Percentiles rank a stretch among this genome's conserved stretches.
Conservation (phyloP, 768 basidiomycete species). For the Lactifluus pinguis region DNA sequence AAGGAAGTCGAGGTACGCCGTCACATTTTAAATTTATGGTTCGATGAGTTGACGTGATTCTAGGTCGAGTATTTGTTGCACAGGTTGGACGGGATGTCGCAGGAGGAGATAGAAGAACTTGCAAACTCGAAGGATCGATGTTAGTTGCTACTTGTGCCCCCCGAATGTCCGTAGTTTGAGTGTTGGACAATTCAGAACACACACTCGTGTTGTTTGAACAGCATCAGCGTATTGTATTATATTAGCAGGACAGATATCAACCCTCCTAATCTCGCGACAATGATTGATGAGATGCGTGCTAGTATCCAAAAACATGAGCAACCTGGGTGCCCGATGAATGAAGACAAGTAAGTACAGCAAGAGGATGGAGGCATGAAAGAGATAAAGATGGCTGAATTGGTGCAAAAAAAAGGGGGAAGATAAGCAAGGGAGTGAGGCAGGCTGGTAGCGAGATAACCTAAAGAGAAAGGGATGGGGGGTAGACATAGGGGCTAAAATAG, state of each 20-base stretch:
- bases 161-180: background rate
- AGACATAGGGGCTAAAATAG: background rate
- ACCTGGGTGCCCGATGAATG: background rate
- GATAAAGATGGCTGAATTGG: background rate
- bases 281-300: background rate
- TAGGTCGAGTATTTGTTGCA: constrained; percentile 95
- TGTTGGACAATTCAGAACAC: background rate
- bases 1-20: constrained; percentile 89
- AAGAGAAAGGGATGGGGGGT: background rate
- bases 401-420: background rate
- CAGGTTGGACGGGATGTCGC: constrained; percentile 76
- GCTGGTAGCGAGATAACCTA: background rate
- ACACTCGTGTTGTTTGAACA: background rate
- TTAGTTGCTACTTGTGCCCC: background rate
- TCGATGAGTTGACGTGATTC: background rate
- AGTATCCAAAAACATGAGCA: background rate
- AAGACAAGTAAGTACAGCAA: constrained; percentile 8
- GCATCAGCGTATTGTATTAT: background rate
- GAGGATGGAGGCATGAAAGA: background rate
- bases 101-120: constrained; percentile 70
- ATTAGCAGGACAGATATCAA: background rate
- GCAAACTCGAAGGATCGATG: constrained; percentile 17
- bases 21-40: background rate
- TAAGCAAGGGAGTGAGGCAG: background rate
- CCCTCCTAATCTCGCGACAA: background rate